Evolutionary conservation across 129 eudicot species (phyloP).

Genomic region (Dittrichia graveolens): DNA sequence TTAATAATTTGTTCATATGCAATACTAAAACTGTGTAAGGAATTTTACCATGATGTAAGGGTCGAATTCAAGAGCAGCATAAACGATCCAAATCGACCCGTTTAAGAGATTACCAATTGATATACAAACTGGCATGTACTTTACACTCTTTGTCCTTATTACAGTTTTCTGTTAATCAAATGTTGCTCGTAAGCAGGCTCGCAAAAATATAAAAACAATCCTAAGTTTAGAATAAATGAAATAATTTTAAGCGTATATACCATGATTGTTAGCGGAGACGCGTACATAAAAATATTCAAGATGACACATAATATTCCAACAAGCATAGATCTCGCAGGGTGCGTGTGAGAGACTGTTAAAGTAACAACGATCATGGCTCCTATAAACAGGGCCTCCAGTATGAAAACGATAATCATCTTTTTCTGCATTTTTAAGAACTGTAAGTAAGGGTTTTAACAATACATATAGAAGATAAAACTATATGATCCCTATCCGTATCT

Average conservation of each 20-base stretch:
- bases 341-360: constrained; percentile 38
- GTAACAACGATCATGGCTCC: constrained; percentile 39
- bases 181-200: neutral
- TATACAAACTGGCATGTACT: constrained; percentile 74
- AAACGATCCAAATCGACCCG: constrained; percentile 59
- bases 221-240: neutral
- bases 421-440: constrained; percentile 37
- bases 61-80: constrained; percentile 69
- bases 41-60: constrained; percentile 59
- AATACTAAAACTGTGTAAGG: no score
- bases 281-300: constrained; percentile 72
- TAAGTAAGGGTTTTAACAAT: neutral
- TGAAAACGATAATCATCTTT: constrained; percentile 40
- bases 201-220: neutral
- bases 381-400: constrained; percentile 47
- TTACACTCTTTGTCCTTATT: constrained; percentile 79
- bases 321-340: constrained; percentile 45
- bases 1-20: no score
- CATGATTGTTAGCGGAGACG: constrained; percentile 79
- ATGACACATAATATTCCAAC: constrained; percentile 57
- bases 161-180: constrained; percentile 49
- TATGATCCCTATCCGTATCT: no score
- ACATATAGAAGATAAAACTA: neutral
- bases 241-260: constrained; percentile 32
- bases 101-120: constrained; percentile 71